Evolutionary conservation across 2,329 filamentous ascomycete genomes (phyloP).

Genomic region (Fusarium lateritium): DNA sequence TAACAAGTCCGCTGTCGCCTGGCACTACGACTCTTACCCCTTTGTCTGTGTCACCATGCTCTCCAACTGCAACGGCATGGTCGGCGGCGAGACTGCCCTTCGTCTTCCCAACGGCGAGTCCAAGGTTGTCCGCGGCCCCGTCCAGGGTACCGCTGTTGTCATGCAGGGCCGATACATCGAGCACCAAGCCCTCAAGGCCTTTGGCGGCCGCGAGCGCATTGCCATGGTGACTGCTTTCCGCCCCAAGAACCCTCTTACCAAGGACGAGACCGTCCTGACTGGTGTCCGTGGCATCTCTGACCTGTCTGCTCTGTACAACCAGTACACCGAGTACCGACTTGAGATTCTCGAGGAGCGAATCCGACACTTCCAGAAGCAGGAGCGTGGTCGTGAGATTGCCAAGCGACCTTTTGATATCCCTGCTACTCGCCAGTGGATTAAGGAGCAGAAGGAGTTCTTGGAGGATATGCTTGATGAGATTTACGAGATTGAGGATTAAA

Average conservation of each 20-base stretch:
- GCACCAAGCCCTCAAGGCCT: conserved; percentile 71
- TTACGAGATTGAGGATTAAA: conserved; percentile 18
- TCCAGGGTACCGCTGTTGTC: conserved; percentile 71
- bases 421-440: conserved; percentile 31
- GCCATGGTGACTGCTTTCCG: conserved; percentile 76
- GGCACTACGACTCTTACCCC: conserved; percentile 76
- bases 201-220: conserved; percentile 73
- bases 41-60: conserved; percentile 79
- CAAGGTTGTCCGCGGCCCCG: conserved; percentile 69
- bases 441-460: conserved; percentile 46
- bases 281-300: conserved; percentile 72
- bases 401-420: conserved; percentile 36
- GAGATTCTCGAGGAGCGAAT: conserved; percentile 73
- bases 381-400: conserved; percentile 28
- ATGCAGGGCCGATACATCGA: conserved; percentile 77
- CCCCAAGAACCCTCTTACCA: conserved; percentile 66
- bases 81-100: conserved; percentile 75
- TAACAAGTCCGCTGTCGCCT: conserved; percentile 69
- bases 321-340: conserved; percentile 74
- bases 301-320: conserved; percentile 70
- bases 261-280: conserved; percentile 73
- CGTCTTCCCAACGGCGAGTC: conserved; percentile 66
- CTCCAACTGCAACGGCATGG: conserved; percentile 73
- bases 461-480: conserved; percentile 38
- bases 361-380: conserved; percentile 35